Base-by-base conservation (phyloP, 2,329 filamentous ascomycete genomes). In the Sarocladiaceae sp. region DNA sequence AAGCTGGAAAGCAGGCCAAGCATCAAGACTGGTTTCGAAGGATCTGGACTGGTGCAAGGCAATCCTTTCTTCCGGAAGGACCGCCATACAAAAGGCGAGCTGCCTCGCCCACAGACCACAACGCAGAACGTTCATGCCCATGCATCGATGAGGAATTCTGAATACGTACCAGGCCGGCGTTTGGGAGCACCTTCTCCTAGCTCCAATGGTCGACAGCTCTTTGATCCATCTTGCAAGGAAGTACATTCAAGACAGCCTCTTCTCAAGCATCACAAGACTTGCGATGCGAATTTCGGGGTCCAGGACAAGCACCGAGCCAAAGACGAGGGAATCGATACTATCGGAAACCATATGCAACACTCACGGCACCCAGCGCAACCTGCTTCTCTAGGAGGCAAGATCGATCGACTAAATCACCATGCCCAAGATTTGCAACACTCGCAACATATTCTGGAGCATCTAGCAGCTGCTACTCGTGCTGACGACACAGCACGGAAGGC, bases 41-140 rank as follows among this genome's bases (percentile, higher is more conserved):
- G 50, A 10, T 50, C 51, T 9, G 35, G 33, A 7, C 48, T 47
- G 1, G 50, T 64, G 15, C 56, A 48, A 27, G 56, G 56, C 27
- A 64, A 61, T 23, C 59, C 60, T 4, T 64, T 64, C 45, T 52
- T 63, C 41, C 46, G 58, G 40, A 56, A 58, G 27, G 61, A 65
- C 46, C 52, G 48, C 21, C 51, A 46, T 19, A 45, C 48, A 3
- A 58, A 55, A 43, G 46, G 48, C 2, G 44, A 48, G 2, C 47
- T 40, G 1, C 47, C 52, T 5, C 49, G 51, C 16, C 58, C 61
- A 13, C 45, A 48, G 33, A 52, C 52, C 7, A 53, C 51, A 9
- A 47, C 47, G 7, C 46, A 43, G n/a, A 51, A 51, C 20, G 48
- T 48, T 7, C 48, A 50, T 18, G 52, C 53, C 31, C 45, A 47